These are phyloP conservation scores for Colletotrichum karsti DNA, from an alignment of 2,329 filamentous ascomycete species.

Conservation along the genomic window DNA sequence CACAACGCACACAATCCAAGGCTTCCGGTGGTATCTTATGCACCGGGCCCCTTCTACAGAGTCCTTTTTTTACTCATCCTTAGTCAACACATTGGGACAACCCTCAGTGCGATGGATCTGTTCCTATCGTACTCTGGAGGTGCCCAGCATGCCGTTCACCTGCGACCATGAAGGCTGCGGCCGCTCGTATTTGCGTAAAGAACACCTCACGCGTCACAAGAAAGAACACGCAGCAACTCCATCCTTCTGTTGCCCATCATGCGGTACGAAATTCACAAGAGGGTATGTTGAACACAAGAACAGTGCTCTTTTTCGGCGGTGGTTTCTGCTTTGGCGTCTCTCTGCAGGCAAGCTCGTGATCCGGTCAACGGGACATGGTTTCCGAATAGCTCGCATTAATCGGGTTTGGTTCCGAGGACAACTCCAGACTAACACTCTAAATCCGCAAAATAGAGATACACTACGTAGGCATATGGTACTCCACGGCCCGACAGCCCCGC, in stretches of 20 bases:
- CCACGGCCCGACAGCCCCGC: constrained; percentile 16
- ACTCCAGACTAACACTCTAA: neutral
- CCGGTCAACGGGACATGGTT: neutral
- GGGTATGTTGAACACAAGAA: neutral
- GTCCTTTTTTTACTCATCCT: neutral
- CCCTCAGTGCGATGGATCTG: constrained; percentile 11
- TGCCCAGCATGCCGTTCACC: constrained; percentile 16
- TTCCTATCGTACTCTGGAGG: neutral
- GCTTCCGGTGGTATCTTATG: neutral
- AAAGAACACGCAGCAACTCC: constrained; percentile 9
- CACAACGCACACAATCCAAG: neutral
- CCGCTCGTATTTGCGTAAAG: constrained; percentile 24
- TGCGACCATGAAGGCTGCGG: constrained; percentile 22
- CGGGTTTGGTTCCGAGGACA: neutral
- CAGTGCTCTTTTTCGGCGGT: neutral
- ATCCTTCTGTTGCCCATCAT: constrained; percentile 18
- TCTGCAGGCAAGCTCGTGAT: no score
- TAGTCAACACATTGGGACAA: neutral
- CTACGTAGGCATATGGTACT: constrained; percentile 25
- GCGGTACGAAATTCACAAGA: constrained; percentile 16
- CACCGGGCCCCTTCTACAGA: neutral
- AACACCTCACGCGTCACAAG: constrained; percentile 24
- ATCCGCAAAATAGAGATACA: constrained; percentile 1
- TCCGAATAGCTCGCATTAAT: neutral
- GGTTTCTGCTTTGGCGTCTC: no score